Percentiles rank a stretch among this genome's conserved stretches.
Evolutionary conservation across 768 basidiomycete genomes (phyloP).

Genomic region (Termitomyces sp.): DNA sequence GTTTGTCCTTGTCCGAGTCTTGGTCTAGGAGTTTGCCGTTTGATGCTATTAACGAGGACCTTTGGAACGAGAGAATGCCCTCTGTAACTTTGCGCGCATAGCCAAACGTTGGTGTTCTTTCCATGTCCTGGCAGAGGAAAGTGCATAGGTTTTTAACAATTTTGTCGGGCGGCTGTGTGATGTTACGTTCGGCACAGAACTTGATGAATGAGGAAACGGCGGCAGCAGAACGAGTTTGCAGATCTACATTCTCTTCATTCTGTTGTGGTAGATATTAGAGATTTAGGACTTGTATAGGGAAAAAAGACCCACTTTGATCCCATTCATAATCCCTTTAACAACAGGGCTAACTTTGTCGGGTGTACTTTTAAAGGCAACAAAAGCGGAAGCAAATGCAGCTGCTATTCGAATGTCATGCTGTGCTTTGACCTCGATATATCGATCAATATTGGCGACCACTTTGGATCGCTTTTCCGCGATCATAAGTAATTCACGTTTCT

Average conservation of each 20-base stretch:
- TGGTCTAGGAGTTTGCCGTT: constrained; percentile 29
- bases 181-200: constrained; percentile 69
- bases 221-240: constrained; percentile 83
- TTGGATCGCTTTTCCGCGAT: constrained; percentile 74
- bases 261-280: constrained; percentile 21
- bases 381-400: constrained; percentile 86
- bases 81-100: constrained; percentile 52
- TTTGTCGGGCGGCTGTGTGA: constrained; percentile 87
- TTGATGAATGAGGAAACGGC: constrained; percentile 86
- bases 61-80: constrained; percentile 75
- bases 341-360: constrained; percentile 95
- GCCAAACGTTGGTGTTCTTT: constrained; percentile 86
- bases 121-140: constrained; percentile 89
- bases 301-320: constrained; percentile 71
- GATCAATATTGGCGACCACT: constrained; percentile 65
- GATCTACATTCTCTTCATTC: constrained; percentile 84
- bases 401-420: constrained; percentile 85
- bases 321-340: constrained; percentile 95
- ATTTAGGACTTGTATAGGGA: neutral
- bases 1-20: constrained; percentile 38
- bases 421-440: constrained; percentile 76
- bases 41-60: constrained; percentile 25
- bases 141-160: constrained; percentile 96
- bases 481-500: constrained; percentile 67
- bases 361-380: constrained; percentile 79